Evolutionary conservation across 1,139 yeast species (phyloP), one percentile per base, ranked within the genome.

Genomic region (Kurtzmaniella quercitrusa): DNA sequence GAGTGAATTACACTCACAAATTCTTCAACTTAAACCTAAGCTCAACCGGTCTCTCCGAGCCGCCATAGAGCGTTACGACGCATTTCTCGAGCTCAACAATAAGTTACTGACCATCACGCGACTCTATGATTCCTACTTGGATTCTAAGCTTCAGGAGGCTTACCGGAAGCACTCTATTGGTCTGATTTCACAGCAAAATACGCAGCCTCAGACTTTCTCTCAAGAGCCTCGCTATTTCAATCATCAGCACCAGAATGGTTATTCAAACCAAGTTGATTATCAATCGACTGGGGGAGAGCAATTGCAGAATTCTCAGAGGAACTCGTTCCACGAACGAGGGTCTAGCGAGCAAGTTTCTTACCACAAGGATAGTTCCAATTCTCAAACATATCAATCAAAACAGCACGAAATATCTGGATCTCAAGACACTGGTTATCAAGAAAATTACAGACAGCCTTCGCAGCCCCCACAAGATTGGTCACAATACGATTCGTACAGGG

Each of bases 21-120:
- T 91, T 9, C 65, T 81, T 20, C 72, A 78, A 17, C 61, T 88
- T 43, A 83, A 87, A 48, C 95, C 98, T 2, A 88, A 85, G 53
- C 66, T 91, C 33, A 84, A 85, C 44, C 71, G 75, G 30, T 78
- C 88, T 12, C 65, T 89, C 40, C 75, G 83, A 34, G 76, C 76
- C 14, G 71, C 91, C 1, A 75, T 81, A 30, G 76, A 78, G 41
- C 84, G 81, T 55, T 81, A 89, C 53, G 95, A 88, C 45, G 63
- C 67, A 19, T 76, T 85, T 47, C 78, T 87, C 50, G 93, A 87
- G 45, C 72, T 88, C 76, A 89, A 88, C 61, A 81, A 87, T 38
- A 88, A 93, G 56, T 75, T 93, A 42, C 82, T 87, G 41, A 84
- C 94, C 2, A 85, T 89, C 26, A 78, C 84, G 54, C 74, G 86